Percentiles rank a stretch among this genome's conserved stretches.
These are phyloP conservation scores for Pseudomonodictys pantanalensis DNA, from an alignment of 495 filamentous ascomycete genomes.

Conservation along the genomic window DNA sequence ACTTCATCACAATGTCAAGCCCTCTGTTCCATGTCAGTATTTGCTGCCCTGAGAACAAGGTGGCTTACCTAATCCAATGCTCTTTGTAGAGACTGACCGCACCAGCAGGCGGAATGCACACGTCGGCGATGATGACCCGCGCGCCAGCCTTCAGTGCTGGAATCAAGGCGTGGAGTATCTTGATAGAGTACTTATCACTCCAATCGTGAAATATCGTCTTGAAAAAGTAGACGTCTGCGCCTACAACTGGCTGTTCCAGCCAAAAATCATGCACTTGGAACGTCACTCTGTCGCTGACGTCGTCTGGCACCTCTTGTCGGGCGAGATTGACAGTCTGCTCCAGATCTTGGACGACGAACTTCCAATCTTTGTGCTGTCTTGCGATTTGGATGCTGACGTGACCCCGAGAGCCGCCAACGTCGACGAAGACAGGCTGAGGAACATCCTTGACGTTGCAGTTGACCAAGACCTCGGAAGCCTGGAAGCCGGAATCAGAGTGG, in stretches of 20 bases:
- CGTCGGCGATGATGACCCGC: constrained; percentile 7
- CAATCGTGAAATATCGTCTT: constrained; percentile 27
- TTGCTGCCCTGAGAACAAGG: not conserved
- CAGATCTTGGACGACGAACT: constrained; percentile 28
- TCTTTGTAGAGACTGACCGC: constrained; percentile 17
- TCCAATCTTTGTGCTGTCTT: constrained; percentile 12
- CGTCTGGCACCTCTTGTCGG: constrained; percentile 2
- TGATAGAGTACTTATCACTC: constrained; percentile 21
- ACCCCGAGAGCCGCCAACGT: constrained; percentile 26
- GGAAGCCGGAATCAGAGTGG: not conserved
- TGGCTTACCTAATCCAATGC: constrained; percentile 32
- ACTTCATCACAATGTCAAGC: not conserved
- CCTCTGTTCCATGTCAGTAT: not conserved
- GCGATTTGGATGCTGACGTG: constrained; percentile 13
- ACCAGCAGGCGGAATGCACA: not conserved
- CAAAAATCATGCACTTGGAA: constrained; percentile 28
- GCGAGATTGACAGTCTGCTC: constrained; percentile 35
- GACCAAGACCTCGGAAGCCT: constrained; percentile 5
- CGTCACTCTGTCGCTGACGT: constrained; percentile 4
- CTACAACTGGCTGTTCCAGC: constrained; percentile 18
- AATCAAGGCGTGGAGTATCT: constrained; percentile 18
- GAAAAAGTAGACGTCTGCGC: constrained; percentile 25
- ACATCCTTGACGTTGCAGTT: constrained; percentile 10
- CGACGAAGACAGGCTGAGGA: constrained; percentile 2
- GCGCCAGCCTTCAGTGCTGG: constrained; percentile 21